Evolutionary conservation across 495 filamentous ascomycete genomes (phyloP), one percentile per base, ranked within the genome.

Genomic region (Articulospora tetracladia): DNA sequence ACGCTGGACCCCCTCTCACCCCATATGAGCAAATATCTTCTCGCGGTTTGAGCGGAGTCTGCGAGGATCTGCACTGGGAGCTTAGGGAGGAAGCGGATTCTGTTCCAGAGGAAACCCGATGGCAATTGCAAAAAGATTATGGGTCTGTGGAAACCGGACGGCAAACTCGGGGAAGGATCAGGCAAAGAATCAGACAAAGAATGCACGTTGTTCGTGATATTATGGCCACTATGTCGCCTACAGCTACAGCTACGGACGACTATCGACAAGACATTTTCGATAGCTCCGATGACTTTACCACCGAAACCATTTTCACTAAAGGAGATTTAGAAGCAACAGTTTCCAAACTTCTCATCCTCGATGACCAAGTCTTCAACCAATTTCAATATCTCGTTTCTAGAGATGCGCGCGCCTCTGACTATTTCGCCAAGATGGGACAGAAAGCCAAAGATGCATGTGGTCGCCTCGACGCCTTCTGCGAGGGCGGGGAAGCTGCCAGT

Each of bases 31-130:
- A 59, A 25, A 62, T 69, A 3, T 53, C 49, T 1, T 44, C 50
- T 20, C 57, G 47, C 13, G 67, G 67, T 2, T 39, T 69, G 1
- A 36, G 53, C 12, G 60, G 44, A 46, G 53, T 69, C 7, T 65
- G 62, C 28, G 55, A 69, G 6, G 36, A 62, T 41, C 61, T 69
- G 26, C 47, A 60, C 25, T 69, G 67, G 67, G 67, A 69, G 32
- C 24, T 64, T 19, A 57, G 64, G 22, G 58, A 61, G 53, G 60
- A 56, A 17, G 24, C 52, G 1, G 60, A 59, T 20, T 59, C 55
- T 3, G 64, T 60, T 19, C 20, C 56, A n/a, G 66, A 65, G n/a
- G 66, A 68, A 44, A 60, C 55, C 11, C 17, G 23, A 17, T 68
- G 62, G 62, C 20, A 60, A 20, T 50, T 68, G 24, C 57, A 55